These are phyloP conservation scores for Scalesia atractyloides DNA, from an alignment of 129 eudicot species.

Conservation along the genomic window DNA sequence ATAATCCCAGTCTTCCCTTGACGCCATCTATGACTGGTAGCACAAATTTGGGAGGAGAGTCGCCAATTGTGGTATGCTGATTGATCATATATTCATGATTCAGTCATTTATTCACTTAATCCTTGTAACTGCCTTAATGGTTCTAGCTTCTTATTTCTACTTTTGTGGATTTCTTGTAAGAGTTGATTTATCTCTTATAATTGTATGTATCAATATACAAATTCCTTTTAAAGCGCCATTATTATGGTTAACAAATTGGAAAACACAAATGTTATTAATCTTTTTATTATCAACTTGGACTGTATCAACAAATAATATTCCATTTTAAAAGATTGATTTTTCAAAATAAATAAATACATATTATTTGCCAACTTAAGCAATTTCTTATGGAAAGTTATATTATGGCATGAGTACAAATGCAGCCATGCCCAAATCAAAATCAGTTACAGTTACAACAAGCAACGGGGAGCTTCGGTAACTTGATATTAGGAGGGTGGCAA, in stretches of 20 bases:
- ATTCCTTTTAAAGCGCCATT: not conserved
- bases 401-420: conserved; percentile 12
- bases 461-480: not conserved
- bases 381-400: not conserved
- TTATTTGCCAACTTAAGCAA: conserved; percentile 3
- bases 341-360: not conserved
- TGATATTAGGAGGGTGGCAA: conserved; percentile 5
- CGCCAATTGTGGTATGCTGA: conserved; percentile 15
- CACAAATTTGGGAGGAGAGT: not conserved
- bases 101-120: not conserved
- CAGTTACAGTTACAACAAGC: conserved; percentile 19
- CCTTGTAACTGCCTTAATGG: not conserved
- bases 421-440: conserved; percentile 1
- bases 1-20: not conserved
- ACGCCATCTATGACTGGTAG: not conserved
- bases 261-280: not conserved
- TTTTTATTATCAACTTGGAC: conserved; percentile 9
- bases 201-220: not conserved
- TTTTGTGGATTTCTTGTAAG: not conserved
- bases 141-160: not conserved
- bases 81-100: conserved; percentile 6
- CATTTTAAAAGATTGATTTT: not conserved
- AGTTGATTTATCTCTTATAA: not conserved
- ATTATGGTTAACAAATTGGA: not conserved
- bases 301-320: conserved; percentile 7